Percentiles rank a stretch among this genome's conserved stretches.
These are phyloP conservation scores for Tetrapisispora fleetii DNA, from an alignment of 805 yeast genomes.

Conservation along the genomic window DNA sequence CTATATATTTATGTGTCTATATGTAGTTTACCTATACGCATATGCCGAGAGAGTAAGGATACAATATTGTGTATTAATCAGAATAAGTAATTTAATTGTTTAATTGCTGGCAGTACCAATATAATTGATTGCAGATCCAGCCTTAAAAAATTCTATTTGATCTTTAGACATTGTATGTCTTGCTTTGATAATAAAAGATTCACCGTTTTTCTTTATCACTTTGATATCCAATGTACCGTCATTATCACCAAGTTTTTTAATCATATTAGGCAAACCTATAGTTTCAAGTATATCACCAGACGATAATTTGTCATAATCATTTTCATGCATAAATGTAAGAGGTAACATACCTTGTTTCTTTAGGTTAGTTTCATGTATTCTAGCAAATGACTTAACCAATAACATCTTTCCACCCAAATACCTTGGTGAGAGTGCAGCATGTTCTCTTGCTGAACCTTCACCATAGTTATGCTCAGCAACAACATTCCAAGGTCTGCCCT, in stretches of 20 bases:
- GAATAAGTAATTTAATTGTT: neutral
- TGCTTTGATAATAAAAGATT: constrained; percentile 56
- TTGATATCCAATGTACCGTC: constrained; percentile 70
- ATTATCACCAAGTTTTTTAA: constrained; percentile 74
- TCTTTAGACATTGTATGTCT: constrained; percentile 96
- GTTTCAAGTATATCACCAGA: constrained; percentile 76
- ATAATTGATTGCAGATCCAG: constrained; percentile 93
- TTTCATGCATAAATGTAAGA: constrained; percentile 79
- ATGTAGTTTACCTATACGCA: neutral
- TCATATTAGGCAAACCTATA: constrained; percentile 60
- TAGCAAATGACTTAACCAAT: constrained; percentile 89
- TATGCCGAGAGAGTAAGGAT: neutral
- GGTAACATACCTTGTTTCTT: constrained; percentile 98
- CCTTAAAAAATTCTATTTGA: constrained; percentile 91
- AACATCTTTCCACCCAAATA: constrained; percentile 87
- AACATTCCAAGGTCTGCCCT: constrained; percentile 80
- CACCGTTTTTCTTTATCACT: constrained; percentile 69
- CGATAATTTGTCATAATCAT: constrained; percentile 72
- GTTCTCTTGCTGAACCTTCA: constrained; percentile 99
- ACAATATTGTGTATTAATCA: no score
- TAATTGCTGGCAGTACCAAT: constrained; percentile 44
- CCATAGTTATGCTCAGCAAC: constrained; percentile 98
- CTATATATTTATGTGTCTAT: neutral
- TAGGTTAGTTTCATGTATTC: constrained; percentile 96
- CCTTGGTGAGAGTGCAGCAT: constrained; percentile 93